Evolutionary conservation across 805 yeast species (phyloP).

Genomic region (Pichia cabralensis): DNA sequence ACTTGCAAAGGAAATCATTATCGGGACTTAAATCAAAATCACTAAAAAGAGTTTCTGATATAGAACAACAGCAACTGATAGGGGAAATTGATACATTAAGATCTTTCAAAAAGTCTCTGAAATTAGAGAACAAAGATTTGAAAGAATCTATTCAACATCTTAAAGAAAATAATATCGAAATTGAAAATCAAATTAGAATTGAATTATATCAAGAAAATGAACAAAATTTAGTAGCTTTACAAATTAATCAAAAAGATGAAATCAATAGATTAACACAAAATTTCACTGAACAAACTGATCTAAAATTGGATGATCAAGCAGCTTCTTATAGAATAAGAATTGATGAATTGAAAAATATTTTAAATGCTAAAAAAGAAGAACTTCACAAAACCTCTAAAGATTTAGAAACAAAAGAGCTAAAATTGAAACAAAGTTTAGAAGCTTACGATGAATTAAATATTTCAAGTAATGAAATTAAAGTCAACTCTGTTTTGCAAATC

Average conservation of each 20-base stretch:
- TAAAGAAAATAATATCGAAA: constrained; percentile 18
- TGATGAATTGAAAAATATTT: constrained; percentile 1
- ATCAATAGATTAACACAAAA: constrained; percentile 24
- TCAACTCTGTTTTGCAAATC: neutral
- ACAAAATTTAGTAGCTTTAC: constrained; percentile 28
- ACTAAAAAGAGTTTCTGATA: neutral
- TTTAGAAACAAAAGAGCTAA: neutral
- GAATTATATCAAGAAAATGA: constrained; percentile 26
- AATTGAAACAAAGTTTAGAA: neutral
- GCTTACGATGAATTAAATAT: constrained; percentile 2
- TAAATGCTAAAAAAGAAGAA: constrained; percentile 4
- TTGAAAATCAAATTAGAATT: constrained; percentile 23
- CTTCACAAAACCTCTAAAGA: constrained; percentile 3
- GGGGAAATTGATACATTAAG: constrained; percentile 22
- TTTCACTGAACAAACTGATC: constrained; percentile 18
- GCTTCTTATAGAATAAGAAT: constrained; percentile 26
- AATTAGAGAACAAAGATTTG: constrained; percentile 15
- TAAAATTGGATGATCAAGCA: constrained; percentile 23
- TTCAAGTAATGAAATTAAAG: constrained; percentile 1
- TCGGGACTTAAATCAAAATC: neutral
- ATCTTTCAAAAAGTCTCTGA: constrained; percentile 13
- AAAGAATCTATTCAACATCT: constrained; percentile 18
- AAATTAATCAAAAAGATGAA: constrained; percentile 24
- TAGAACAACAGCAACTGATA: constrained; percentile 14
- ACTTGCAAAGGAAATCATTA: constrained; percentile 16